phyloP scores from a whole-genome alignment of 768 basidiomycete genomes.

The Leccinum rimulosum region DNA sequence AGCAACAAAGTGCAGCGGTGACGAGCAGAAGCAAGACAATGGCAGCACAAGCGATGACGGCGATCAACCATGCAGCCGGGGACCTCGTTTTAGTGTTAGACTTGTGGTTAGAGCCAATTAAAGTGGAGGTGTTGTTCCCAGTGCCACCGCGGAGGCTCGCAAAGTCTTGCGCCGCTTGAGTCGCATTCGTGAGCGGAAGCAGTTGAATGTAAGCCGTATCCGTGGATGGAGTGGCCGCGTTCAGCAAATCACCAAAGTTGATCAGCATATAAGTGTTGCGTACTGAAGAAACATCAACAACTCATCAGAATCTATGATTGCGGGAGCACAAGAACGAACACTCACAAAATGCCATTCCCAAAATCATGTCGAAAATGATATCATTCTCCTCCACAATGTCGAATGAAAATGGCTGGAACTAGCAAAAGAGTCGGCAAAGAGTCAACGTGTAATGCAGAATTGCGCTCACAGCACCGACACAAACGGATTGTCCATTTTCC shows the following conservation, averaged over 20 bases:
- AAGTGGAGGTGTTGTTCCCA: conserved; percentile 37
- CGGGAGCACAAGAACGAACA: conserved; percentile 10
- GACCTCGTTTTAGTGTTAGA: neutral
- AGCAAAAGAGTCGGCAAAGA: neutral
- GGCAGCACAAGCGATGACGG: conserved; percentile 8
- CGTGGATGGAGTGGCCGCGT: conserved; percentile 36
- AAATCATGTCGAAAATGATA: conserved; percentile 53
- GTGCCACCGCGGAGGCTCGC: conserved; percentile 6
- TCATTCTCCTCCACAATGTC: conserved; percentile 30
- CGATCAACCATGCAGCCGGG: conserved; percentile 12
- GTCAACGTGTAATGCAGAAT: neutral
- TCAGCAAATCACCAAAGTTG: conserved; percentile 62
- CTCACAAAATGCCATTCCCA: conserved; percentile 74
- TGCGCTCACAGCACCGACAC: conserved; percentile 45
- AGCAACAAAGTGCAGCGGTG: conserved; percentile 2
- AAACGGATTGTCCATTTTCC: conserved; percentile 27
- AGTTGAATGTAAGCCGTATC: conserved; percentile 61
- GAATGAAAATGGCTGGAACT: conserved; percentile 72
- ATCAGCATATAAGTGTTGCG: conserved; percentile 64
- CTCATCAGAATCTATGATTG: neutral
- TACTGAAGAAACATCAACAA: conserved; percentile 36
- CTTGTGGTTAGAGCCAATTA: conserved; percentile 32
- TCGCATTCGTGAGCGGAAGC: conserved; percentile 51
- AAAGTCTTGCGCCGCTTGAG: conserved; percentile 31
- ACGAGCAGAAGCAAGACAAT: conserved; percentile 9